Evolutionary conservation across 768 basidiomycete species (phyloP), one percentile per base, ranked within the genome.

Genomic region (Paxillus rubicundulus): DNA sequence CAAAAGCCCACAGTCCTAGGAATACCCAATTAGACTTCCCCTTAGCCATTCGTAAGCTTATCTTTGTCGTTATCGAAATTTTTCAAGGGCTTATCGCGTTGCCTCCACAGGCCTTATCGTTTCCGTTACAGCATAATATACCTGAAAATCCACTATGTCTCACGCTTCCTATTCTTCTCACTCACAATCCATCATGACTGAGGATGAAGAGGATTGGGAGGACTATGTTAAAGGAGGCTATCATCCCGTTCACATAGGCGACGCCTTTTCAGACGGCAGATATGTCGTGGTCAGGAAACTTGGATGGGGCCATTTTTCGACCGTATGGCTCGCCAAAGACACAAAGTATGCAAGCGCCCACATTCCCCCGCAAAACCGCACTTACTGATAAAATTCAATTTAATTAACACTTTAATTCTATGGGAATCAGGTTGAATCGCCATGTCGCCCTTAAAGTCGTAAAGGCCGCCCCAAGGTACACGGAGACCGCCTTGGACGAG

Each of bases 361-460:
- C 52, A n/a, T 43, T 27, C 42, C 28, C 24, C 49, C 39, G 44
- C 54, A 37, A 42, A 33, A 33, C 32, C 20, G 17, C 2, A 21
- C 33, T 24, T 38, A n/a, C 37, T 44, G 16, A 43, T 33, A 8
- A 47, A 24, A 47, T 49, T 47, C 53, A 51, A 48, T 52, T 54
- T 47, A 50, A 53, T 62, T 59, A 36, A 61, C 59, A 49, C 50
- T 40, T 56, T 28, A 47, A 48, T 56, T 53, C 47, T 39, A 16
- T 52, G 37, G 8, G 21, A 59, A 52, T 53, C 73, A 99, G 96
- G 67, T 79, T 93, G 74, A 86, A 90, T 61, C 89, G 93, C 45
- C 97, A 99, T 72, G 97, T 99, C 63, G 97, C 97, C 13, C 86
- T 99, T 69, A 99, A 99, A 73, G 92, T 99, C 65, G 97, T 99